Evolutionary conservation across 306 rosid species (phyloP), one percentile per base, ranked within the genome.

Genomic region (Morella rubra): DNA sequence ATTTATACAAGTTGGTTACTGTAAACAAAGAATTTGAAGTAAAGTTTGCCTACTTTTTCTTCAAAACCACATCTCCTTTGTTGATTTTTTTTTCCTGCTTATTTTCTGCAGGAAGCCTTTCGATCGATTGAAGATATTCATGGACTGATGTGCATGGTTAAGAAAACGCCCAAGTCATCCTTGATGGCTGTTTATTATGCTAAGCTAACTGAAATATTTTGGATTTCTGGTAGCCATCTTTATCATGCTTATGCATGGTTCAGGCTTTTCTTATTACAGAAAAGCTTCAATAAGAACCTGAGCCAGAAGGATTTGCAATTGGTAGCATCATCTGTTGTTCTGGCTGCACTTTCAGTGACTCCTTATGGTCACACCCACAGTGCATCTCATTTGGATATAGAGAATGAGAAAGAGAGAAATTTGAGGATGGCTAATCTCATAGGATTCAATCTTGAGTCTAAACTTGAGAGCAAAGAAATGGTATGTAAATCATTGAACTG

Each of bases 211-310:
- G 96, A 91, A 87, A 89, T 96, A 50, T 96, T 96, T 58, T 92
- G 98, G 99, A 86, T 84, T 64, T 91, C 98, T 1, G 82, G 91
- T 46, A 92, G 94, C 82, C 93, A 92, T 84, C 92, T 96, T 7
- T 89, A 96, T 72, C 97, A 96, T 86, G 98, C 97, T n/a, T 89
- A 89, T 89, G 96, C 99, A 8, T 96, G 98, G 99, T 85, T 96
- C 84, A 92, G 83, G 93, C 97, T 96, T 53, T 96, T 96, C 83
- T 74, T 82, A 24, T 89, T 96, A 56, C 99, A 92, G 66, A 96
- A 96, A 75, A 92, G 90, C 77, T 92, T 92, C 85, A 96, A 96
- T 83, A 96, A 92, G 85, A 96, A 96, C 78, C 82, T 96, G 64
- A 91, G 90, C 87, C 98, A 96, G 87, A 96, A 96, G 89, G 98